Conservation (phyloP, 2,329 filamentous ascomycete species). For the Microcyclosporella mali region DNA sequence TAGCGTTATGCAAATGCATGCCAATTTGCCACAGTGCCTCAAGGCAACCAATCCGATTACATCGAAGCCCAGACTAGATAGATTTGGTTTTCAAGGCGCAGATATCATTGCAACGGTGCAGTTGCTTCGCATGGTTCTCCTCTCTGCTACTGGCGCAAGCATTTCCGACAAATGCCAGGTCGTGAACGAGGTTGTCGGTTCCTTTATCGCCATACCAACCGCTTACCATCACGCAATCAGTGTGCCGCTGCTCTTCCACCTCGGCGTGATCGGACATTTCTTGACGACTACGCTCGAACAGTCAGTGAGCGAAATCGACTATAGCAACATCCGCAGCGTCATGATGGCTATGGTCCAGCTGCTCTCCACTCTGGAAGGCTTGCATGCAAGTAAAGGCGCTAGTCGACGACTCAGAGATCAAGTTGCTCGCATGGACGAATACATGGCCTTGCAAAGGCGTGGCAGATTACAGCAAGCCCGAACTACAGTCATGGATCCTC, state of each 20-base stretch:
- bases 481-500: not conserved
- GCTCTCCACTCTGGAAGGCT: slow-evolving; percentile 38
- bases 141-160: slow-evolving; percentile 37
- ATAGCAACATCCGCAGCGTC: slow-evolving; percentile 32
- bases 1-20: slow-evolving; percentile 13
- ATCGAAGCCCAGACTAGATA: slow-evolving; percentile 28
- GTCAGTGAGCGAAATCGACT: slow-evolving; percentile 35
- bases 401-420: slow-evolving; percentile 34
- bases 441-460: slow-evolving; percentile 28
- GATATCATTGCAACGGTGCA: slow-evolving; percentile 43
- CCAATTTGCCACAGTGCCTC: slow-evolving; percentile 16
- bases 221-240: slow-evolving; percentile 43
- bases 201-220: slow-evolving; percentile 38
- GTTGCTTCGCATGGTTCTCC: slow-evolving; percentile 40
- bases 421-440: slow-evolving; percentile 37
- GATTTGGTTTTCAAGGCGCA: slow-evolving; percentile 39
- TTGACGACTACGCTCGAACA: slow-evolving; percentile 41
- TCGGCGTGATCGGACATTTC: slow-evolving; percentile 42
- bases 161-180: slow-evolving; percentile 40
- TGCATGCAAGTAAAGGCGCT: slow-evolving; percentile 36
- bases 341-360: slow-evolving; percentile 33
- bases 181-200: slow-evolving; percentile 38
- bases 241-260: slow-evolving; percentile 42
- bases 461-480: not conserved
- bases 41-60: slow-evolving; percentile 19